phyloP scores from a whole-genome alignment of 2,329 filamentous ascomycete genomes.

The Arthrinium phaeospermum region DNA sequence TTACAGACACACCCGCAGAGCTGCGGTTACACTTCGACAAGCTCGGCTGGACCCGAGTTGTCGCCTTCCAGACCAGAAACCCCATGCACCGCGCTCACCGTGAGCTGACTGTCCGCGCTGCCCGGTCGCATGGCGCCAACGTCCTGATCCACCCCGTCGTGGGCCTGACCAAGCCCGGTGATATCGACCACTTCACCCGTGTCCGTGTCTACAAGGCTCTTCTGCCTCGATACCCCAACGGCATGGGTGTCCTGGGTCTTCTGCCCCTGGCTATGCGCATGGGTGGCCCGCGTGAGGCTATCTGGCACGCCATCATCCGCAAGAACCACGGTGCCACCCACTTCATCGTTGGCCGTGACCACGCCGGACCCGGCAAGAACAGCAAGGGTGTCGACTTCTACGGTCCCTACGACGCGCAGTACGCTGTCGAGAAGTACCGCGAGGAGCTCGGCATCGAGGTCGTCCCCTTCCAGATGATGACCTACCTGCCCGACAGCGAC shows the following conservation, averaged over 20 bases:
- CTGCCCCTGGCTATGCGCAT: conserved; percentile 98
- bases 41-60: conserved; percentile 96
- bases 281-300: conserved; percentile 96
- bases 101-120: conserved; percentile 96
- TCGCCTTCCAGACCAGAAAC: conserved; percentile 99
- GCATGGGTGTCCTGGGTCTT: conserved; percentile 96
- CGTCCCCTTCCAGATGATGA: conserved; percentile 99
- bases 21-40: conserved; percentile 98
- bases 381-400: conserved; percentile 97
- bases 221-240: conserved; percentile 95
- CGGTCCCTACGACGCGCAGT: conserved; percentile 95
- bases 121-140: conserved; percentile 94
- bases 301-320: conserved; percentile 99
- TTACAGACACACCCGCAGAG: conserved; percentile 85
- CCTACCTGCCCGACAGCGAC: conserved; percentile 95
- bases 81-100: conserved; percentile 99
- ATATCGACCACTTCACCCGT: conserved; percentile 99
- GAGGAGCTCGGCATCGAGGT: conserved; percentile 98
- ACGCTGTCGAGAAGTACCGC: conserved; percentile 94
- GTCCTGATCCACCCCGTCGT: conserved; percentile 99
- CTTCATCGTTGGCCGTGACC: conserved; percentile 98
- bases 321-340: conserved; percentile 99
- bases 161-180: conserved; percentile 96
- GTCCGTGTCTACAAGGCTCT: conserved; percentile 98
- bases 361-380: conserved; percentile 98